Evolutionary conservation across 306 rosid genomes (phyloP).

Genomic region (Pyrus bretschneideri): DNA sequence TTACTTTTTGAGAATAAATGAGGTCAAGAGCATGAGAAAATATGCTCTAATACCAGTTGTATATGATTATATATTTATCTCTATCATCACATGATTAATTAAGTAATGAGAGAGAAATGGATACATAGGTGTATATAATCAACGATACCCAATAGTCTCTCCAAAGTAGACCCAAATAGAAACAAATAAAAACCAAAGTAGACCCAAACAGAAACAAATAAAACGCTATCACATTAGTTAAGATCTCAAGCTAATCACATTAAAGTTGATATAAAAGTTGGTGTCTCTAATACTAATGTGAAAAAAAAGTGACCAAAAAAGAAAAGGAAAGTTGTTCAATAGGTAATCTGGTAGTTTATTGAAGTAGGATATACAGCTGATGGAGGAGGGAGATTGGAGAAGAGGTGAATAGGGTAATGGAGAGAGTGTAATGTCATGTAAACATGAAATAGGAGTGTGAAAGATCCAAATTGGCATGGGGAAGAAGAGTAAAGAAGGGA

Average conservation of each 20-base stretch:
- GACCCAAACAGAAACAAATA: neutral
- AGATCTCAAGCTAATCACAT: neutral
- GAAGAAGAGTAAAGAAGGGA: conserved; percentile 6
- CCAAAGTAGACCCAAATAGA: neutral
- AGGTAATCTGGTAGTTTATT: neutral
- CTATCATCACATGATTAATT: too few relatives aligned
- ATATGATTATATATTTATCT: neutral
- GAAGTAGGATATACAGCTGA: neutral
- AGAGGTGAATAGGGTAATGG: neutral
- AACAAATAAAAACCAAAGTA: neutral
- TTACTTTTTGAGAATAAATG: neutral
- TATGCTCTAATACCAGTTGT: neutral
- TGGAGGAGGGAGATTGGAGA: conserved; percentile 3
- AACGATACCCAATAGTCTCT: neutral
- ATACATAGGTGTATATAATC: neutral
- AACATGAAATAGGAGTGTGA: conserved; percentile 4
- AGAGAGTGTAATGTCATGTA: neutral
- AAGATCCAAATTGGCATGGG: conserved; percentile 3
- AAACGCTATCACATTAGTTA: neutral
- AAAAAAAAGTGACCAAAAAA: neutral
- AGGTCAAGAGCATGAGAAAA: neutral
- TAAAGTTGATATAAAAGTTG: neutral
- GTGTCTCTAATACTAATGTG: too few relatives aligned
- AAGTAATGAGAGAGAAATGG: too few relatives aligned
- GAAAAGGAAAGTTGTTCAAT: neutral